Evolutionary conservation across 208 protist genomes (phyloP).

Genomic region (Herpetomonas samuelpessoai): DNA sequence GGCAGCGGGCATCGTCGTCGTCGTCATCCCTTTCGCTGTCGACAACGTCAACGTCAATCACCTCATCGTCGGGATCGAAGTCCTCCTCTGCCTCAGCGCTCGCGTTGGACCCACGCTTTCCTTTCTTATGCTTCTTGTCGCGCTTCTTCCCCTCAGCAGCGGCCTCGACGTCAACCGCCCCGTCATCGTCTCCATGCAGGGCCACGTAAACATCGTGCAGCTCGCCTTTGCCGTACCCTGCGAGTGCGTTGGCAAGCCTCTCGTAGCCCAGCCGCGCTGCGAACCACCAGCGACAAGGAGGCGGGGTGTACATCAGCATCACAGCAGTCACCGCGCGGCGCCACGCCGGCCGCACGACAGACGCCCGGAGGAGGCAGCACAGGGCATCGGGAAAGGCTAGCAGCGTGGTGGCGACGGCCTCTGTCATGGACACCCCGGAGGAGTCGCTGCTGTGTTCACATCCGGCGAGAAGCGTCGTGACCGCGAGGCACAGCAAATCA

Average conservation of each 20-base stretch:
- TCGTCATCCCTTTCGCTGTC: not conserved
- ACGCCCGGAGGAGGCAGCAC: conserved; percentile 9
- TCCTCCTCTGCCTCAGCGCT: not conserved
- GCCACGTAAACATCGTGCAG: not conserved
- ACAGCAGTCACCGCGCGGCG: not conserved
- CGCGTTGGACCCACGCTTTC: not conserved
- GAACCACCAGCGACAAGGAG: not conserved
- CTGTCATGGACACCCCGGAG: not conserved
- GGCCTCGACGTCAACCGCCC: not conserved
- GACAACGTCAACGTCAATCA: not conserved
- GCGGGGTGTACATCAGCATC: not conserved
- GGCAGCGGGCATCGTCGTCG: not conserved
- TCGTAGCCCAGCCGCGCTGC: not conserved
- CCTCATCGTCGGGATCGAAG: not conserved
- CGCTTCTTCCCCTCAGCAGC: not conserved
- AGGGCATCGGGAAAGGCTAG: conserved; percentile 7
- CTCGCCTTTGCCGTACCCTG: conserved; percentile 5
- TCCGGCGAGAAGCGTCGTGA: conserved; percentile 23
- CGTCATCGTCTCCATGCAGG: not conserved
- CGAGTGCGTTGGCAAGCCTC: not conserved
- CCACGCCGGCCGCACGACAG: conserved; percentile 15
- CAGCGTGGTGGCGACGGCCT: not conserved
- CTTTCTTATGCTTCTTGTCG: conserved; percentile 9
- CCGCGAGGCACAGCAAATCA: conserved; percentile 37
- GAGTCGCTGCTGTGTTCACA: too few relatives aligned